Evolutionary conservation across 2,329 filamentous ascomycete genomes (phyloP), one percentile per base, ranked within the genome.

Genomic region (Xylaria multiplex): DNA sequence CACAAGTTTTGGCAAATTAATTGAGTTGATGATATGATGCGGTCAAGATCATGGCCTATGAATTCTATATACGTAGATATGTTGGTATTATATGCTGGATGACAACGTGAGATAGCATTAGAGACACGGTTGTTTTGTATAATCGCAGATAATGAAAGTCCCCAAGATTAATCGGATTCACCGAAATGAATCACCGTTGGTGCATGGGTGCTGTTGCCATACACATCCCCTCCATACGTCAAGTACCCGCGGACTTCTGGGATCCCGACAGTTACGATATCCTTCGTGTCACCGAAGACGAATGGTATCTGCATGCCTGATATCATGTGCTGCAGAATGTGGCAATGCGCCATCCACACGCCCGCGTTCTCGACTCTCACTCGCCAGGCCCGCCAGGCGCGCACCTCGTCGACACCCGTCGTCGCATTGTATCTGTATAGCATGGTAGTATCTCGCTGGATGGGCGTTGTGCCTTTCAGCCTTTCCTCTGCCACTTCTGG

Each of bases 261-360:
- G 19, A 67, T 49, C 0, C 57, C 65, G 22, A 64, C 52, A 0
- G 32, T 53, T 3, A 67, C 61, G n/a, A 67, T 67, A 13, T 67
- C 65, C 37, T 52, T 32, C 9, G 35, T 56, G 11, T 67, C 61
- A 19, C 65, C 65, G 30, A 67, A 67, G 27, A 67, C 40, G 22
- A 67, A 67, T 6, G 61, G 60, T 3, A 24, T 58, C 61, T 67
- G 65, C 65, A 67, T 67, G 27, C 65, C 65, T 42, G 52, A 50
- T 1, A 57, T 42, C 65, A 67, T 67, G 45, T 67, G 65, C 42
- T 67, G 65, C n/a, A 67, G 40, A 2, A 64, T 61, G 45, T 67
- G 65, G 24, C 65, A 67, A 35, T 67, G 65, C 9, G 40, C 61
- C 61, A 67, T 64, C 61, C 61, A 67, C 7, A 67, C 65, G 13